Evolutionary conservation across 2,329 filamentous ascomycete genomes (phyloP).

Genomic region (Cladorrhinum sp.): DNA sequence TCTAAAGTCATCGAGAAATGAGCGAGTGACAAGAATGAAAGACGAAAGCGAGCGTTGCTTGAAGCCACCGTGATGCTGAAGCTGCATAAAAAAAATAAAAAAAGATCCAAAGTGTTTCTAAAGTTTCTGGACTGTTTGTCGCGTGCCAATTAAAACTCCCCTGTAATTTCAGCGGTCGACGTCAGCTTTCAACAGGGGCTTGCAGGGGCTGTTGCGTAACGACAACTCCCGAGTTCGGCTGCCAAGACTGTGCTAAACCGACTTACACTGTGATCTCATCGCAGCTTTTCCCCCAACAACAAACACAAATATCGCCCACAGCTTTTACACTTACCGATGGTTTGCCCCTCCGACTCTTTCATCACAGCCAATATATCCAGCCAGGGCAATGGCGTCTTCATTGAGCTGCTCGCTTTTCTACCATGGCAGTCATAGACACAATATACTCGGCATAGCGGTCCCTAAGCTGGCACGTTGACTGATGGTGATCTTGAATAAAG

Average conservation of each 20-base stretch:
- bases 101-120: constrained; percentile 5
- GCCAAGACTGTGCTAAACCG: background rate
- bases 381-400: no score
- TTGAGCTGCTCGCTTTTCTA: no score
- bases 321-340: no score
- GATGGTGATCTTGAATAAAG: no score
- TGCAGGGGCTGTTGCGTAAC: background rate
- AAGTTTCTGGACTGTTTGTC: background rate
- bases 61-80: background rate
- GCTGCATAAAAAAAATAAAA: background rate
- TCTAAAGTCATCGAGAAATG: constrained; percentile 23
- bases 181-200: background rate
- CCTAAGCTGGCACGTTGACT: no score
- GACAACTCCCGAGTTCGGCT: background rate
- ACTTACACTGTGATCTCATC: background rate
- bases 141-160: background rate
- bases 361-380: no score
- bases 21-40: background rate
- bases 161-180: background rate
- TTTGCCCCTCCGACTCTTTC: no score
- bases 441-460: no score
- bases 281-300: background rate
- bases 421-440: no score
- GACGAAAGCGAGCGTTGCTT: background rate
- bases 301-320: constrained; percentile 5